Percentiles rank a stretch among this genome's conserved stretches.
Evolutionary conservation across 768 basidiomycete species (phyloP).

Genomic region (Multifurca ochricompacta): DNA sequence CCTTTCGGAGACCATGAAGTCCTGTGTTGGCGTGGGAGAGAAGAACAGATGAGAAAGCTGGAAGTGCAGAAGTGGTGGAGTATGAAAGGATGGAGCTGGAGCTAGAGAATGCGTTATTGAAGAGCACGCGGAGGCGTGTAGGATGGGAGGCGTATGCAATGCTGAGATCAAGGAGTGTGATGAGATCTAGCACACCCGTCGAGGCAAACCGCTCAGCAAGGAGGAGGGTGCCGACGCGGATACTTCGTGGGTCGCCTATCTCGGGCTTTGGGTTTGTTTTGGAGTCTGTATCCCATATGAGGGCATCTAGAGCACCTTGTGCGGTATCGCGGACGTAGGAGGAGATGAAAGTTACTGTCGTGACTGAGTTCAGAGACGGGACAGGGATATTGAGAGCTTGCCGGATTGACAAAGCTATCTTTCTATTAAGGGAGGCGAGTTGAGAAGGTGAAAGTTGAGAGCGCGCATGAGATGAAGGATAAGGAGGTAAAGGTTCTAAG

Average conservation of each 20-base stretch:
- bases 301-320: conserved; percentile 39
- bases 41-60: conserved; percentile 46
- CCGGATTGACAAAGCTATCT: conserved; percentile 41
- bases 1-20: conserved; percentile 61
- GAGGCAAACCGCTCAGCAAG: conserved; percentile 50
- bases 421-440: conserved; percentile 37
- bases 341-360: conserved; percentile 43
- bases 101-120: conserved; percentile 33
- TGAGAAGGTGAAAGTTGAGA: conserved; percentile 47
- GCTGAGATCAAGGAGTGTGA: conserved; percentile 54
- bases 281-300: conserved; percentile 47
- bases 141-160: conserved; percentile 45
- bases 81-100: conserved; percentile 29
- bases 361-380: conserved; percentile 37
- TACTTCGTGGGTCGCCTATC: conserved; percentile 33
- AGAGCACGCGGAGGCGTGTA: conserved; percentile 38
- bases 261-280: conserved; percentile 9
- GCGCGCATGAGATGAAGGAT: conserved; percentile 44
- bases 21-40: conserved; percentile 32
- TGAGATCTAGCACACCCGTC: conserved; percentile 38
- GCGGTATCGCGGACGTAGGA: conserved; percentile 55
- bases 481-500: conserved; percentile 39
- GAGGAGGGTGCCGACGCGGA: conserved; percentile 42
- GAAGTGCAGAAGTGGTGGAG: conserved; percentile 36
- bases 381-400: conserved; percentile 42